These are phyloP conservation scores for Nicotiana noctiflora DNA, from an alignment of 257 asterid species.

Conservation along the genomic window DNA sequence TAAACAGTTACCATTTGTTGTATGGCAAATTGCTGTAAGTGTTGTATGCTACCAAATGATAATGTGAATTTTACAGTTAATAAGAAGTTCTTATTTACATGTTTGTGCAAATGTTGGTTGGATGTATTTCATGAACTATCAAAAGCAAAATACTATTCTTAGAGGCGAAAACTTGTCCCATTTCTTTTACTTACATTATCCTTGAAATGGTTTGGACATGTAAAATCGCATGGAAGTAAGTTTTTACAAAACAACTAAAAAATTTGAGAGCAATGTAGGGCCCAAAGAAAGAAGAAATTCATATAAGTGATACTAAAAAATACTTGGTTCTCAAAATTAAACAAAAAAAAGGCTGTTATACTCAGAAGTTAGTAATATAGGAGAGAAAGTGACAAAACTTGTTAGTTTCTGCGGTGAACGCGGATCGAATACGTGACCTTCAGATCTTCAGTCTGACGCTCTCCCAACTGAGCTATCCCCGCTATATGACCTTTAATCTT, in stretches of 20 bases:
- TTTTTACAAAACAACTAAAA: no score
- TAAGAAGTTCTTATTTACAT: neutral
- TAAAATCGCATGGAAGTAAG: no score
- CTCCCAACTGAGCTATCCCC: conserved; percentile 98
- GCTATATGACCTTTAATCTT: conserved; percentile 8
- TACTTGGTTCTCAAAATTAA: no score
- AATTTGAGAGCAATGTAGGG: no score
- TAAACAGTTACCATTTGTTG: neutral
- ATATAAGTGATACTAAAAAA: no score
- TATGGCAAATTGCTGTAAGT: neutral
- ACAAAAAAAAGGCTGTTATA: no score
- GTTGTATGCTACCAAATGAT: neutral
- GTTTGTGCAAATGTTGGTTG: neutral
- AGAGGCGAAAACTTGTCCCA: neutral
- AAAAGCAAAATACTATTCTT: neutral
- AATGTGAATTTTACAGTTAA: neutral
- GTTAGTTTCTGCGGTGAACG: conserved; percentile 98
- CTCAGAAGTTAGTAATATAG: no score
- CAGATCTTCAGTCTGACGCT: conserved; percentile 91
- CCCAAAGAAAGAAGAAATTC: no score
- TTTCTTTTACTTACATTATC: no score
- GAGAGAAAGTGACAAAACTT: no score
- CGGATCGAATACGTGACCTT: conserved; percentile 99
- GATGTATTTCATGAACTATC: no score
- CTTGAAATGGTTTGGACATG: no score